Evolutionary conservation across 2,329 filamentous ascomycete genomes (phyloP).

Genomic region (Pseudogymnoascus sp.): DNA sequence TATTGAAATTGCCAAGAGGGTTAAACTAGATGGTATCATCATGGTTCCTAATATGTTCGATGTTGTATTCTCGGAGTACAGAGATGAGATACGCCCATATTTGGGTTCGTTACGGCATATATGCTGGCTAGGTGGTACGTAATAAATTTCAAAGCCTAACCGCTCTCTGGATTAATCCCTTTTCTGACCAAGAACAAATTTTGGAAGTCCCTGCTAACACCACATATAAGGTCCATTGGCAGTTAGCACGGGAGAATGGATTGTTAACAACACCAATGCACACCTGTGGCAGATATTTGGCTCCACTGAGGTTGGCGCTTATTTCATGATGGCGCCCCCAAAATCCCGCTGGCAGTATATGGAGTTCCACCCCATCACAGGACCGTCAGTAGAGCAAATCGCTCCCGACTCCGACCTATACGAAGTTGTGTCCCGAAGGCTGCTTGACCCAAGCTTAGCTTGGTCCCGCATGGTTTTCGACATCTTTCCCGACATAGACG

Average conservation of each 20-base stretch:
- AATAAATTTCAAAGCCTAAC: neutral
- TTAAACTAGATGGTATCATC: conserved; percentile 17
- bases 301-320: conserved; percentile 25
- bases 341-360: conserved; percentile 28
- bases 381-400: conserved; percentile 17
- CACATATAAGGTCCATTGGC: conserved; percentile 22
- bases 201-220: neutral
- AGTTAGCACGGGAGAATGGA: conserved; percentile 24
- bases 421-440: conserved; percentile 28
- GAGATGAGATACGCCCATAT: conserved; percentile 12
- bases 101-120: conserved; percentile 13
- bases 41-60: conserved; percentile 15
- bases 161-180: neutral
- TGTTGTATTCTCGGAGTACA: conserved; percentile 13
- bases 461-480: conserved; percentile 28
- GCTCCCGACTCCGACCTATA: conserved; percentile 23
- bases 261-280: conserved; percentile 20
- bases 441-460: conserved; percentile 22
- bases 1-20: conserved; percentile 17
- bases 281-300: conserved; percentile 23
- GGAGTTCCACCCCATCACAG: conserved; percentile 21
- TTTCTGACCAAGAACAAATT: neutral
- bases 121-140: conserved; percentile 19
- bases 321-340: conserved; percentile 18
- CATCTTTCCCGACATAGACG: conserved; percentile 32